Percentiles rank a stretch among this genome's conserved stretches.
phyloP scores from a whole-genome alignment of 2,329 filamentous ascomycete species.

The Clonostachys byssicola region DNA sequence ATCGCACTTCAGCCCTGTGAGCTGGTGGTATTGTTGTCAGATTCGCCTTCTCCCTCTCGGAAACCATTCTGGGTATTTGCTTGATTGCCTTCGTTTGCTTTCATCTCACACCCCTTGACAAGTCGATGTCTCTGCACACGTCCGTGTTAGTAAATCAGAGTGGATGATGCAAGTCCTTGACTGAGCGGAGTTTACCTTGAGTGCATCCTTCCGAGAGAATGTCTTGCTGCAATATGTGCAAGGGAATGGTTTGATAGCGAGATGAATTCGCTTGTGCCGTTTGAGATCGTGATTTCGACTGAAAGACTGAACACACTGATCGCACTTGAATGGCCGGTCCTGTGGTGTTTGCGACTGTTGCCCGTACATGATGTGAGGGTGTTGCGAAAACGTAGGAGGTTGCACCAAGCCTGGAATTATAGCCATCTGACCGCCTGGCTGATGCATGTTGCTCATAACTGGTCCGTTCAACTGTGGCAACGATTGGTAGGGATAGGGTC shows the following conservation, averaged over 20 bases:
- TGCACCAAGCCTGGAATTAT: constrained; percentile 48
- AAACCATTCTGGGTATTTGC: no score
- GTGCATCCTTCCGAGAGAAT: constrained; percentile 92
- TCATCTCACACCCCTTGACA: constrained; percentile 52
- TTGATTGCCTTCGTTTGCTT: no score
- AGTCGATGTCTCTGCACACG: constrained; percentile 50
- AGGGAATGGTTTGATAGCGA: constrained; percentile 93
- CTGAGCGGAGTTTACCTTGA: constrained; percentile 67
- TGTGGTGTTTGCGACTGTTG: constrained; percentile 31
- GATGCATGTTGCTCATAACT: constrained; percentile 75
- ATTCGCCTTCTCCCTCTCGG: no score
- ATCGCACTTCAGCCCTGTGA: no score
- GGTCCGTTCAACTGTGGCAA: constrained; percentile 41
- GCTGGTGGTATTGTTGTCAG: no score
- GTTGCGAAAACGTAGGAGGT: not conserved
- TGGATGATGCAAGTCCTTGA: constrained; percentile 6
- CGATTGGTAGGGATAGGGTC: constrained; percentile 41
- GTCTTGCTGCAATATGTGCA: constrained; percentile 92
- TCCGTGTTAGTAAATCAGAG: constrained; percentile 1
- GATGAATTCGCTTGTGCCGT: constrained; percentile 89
- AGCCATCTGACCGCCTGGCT: constrained; percentile 67
- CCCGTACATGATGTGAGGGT: constrained; percentile 58
- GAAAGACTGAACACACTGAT: constrained; percentile 88
- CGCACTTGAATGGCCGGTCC: constrained; percentile 92
- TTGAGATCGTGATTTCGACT: constrained; percentile 96